Base-by-base conservation (phyloP, 768 basidiomycete species). In the Suillus weaverae region DNA sequence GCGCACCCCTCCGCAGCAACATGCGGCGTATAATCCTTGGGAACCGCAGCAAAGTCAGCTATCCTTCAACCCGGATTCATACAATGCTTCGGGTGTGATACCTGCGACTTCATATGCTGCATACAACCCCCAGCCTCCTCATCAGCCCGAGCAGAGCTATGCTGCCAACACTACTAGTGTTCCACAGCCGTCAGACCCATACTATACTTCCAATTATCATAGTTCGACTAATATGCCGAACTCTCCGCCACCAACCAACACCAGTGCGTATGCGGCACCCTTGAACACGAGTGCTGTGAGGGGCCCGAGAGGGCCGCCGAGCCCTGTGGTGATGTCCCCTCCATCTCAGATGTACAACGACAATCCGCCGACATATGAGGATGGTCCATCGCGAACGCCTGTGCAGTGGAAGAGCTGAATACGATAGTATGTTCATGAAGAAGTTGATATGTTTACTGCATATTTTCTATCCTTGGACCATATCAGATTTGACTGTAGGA, bases 311-410 rank as follows among this genome's bases (percentile, higher is more conserved):
- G 68, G 77, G 10, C 80, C 76, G 18, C 77, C 78, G 41, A 70
- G 68, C 53, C 66, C 67, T 4, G 53, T 63, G 63, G 62, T 70
- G 11, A 71, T 71, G 68, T 63, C 70, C 8, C 75, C 76, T 62
- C 70, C 73, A 55, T 30, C 65, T 16, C 20, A 56, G 38, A 62
- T 61, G 36, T 77, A 81, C 56, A 76, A 84, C 18, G 90, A 91
- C 20, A 81, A 77, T 41, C 91, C 91, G 16, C 90, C 91, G 35
- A 80, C 76, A 60, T 92, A 92, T 71, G 90, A 92, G 33, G 78
- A 80, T 18, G 85, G 84, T 22, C 71, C 78, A 32, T 77, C 84
- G 26, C 79, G 79, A 62, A 69, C 81, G 35, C 77, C 82, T 53
- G 86, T 85, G 26, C 80, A 81, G 61, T 89, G 87, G 88, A 81